Evolutionary conservation across 2,329 filamentous ascomycete genomes (phyloP).

Genomic region (Sclerotiophoma versabilis): DNA sequence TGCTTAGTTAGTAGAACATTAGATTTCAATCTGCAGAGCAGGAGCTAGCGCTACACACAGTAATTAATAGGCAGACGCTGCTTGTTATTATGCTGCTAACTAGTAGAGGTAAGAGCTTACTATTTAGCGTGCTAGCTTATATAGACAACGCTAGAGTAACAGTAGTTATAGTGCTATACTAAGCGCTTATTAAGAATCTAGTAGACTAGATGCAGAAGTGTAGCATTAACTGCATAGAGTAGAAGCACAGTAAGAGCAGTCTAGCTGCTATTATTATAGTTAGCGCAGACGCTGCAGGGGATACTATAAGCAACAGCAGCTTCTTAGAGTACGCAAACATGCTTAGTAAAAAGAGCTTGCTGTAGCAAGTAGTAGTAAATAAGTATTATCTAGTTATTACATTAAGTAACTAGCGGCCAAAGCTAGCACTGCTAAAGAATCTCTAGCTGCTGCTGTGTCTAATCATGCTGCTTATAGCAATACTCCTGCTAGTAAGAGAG

Average conservation of each 20-base stretch:
- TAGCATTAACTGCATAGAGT: neutral
- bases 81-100: conserved; percentile 31
- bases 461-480: conserved; percentile 23
- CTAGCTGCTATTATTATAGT: conserved; percentile 21
- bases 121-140: conserved; percentile 25
- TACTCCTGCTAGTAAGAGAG: conserved; percentile 16
- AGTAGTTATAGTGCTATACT: conserved; percentile 28
- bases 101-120: conserved; percentile 31
- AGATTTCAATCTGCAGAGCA: conserved; percentile 17
- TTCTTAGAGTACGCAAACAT: neutral
- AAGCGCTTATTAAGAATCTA: conserved; percentile 21
- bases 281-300: conserved; percentile 20
- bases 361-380: neutral
- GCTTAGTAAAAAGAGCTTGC: neutral
- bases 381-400: neutral
- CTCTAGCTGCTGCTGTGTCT: neutral
- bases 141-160: conserved; percentile 13
- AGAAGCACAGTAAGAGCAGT: conserved; percentile 18
- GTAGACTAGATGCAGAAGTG: conserved; percentile 6
- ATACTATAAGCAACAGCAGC: conserved; percentile 5
- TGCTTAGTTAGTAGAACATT: conserved; percentile 12
- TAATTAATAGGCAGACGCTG: conserved; percentile 19
- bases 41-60: conserved; percentile 20
- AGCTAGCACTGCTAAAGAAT: neutral
- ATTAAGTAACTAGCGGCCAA: neutral